Evolutionary conservation across 257 asterid genomes (phyloP).

Genomic region (Capsicum pubescens): DNA sequence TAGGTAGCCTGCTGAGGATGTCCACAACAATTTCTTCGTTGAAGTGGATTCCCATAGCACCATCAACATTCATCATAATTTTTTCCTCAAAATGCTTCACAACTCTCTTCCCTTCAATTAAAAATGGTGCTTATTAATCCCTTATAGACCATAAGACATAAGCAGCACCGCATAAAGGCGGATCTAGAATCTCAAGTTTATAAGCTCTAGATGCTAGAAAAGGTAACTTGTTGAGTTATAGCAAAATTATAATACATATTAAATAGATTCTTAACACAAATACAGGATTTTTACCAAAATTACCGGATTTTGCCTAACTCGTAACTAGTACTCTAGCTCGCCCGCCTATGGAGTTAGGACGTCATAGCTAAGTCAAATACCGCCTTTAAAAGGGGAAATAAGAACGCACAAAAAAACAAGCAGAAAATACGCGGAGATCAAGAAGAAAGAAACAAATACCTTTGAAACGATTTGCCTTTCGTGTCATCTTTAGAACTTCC

Average conservation of each 20-base stretch:
- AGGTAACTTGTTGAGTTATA: neutral
- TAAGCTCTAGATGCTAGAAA: neutral
- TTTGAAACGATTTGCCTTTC: no score
- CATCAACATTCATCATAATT: neutral
- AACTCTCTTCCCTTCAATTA: neutral
- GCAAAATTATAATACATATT: no score
- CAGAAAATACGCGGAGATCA: no score
- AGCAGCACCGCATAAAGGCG: neutral
- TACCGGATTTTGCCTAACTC: neutral
- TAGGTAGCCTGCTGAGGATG: conserved; percentile 31
- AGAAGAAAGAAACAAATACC: no score
- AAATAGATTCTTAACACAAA: no score
- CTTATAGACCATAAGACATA: no score
- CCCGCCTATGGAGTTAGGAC: neutral
- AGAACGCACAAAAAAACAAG: no score
- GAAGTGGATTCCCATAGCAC: neutral
- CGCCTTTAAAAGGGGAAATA: neutral
- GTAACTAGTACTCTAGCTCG: neutral
- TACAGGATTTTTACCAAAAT: neutral
- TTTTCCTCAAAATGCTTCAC: neutral
- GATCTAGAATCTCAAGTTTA: neutral
- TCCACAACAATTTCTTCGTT: conserved; percentile 27
- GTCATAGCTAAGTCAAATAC: neutral
- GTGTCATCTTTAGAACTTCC: no score
- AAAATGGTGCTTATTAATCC: neutral